These are phyloP conservation scores for Astrothelium subdiscretum DNA, from an alignment of 495 filamentous ascomycete species.

Conservation along the genomic window DNA sequence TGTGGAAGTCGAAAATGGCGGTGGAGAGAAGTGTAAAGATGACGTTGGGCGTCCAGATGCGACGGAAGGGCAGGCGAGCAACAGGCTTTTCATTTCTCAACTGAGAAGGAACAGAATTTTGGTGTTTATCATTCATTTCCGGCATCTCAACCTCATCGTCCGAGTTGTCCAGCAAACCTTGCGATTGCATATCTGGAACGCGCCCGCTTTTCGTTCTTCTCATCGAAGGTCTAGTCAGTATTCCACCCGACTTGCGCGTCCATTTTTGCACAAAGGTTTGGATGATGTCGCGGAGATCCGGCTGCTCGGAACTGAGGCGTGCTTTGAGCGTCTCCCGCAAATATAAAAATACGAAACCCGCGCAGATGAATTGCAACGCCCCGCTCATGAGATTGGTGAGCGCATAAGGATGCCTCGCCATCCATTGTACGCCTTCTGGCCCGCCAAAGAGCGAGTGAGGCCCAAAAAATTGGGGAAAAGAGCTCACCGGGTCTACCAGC, in stretches of 20 bases:
- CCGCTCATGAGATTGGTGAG: slow-evolving; percentile 20
- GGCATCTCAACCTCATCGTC: background rate
- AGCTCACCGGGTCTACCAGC: slow-evolving; percentile 16
- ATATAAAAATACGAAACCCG: slow-evolving; percentile 16
- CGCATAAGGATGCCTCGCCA: slow-evolving; percentile 22
- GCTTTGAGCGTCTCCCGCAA: slow-evolving; percentile 21
- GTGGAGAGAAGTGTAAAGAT: slow-evolving; percentile 19
- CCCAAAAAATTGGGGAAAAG: slow-evolving; percentile 17
- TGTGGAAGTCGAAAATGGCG: slow-evolving; percentile 27
- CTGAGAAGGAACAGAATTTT: background rate
- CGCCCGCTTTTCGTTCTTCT: background rate
- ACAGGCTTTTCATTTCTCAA: slow-evolving; percentile 3
- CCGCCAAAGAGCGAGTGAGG: slow-evolving; percentile 18
- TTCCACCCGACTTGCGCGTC: background rate
- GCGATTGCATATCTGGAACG: slow-evolving; percentile 12
- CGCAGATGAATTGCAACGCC: slow-evolving; percentile 17
- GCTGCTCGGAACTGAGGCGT: background rate
- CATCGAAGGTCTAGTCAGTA: background rate
- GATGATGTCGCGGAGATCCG: background rate
- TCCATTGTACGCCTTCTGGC: slow-evolving; percentile 20
- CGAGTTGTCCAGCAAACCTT: slow-evolving; percentile 12
- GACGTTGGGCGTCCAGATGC: slow-evolving; percentile 26
- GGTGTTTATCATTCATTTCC: background rate
- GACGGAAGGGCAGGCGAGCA: slow-evolving; percentile 16
- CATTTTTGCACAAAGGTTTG: background rate